These are phyloP conservation scores for Periconia sp. DNA, from an alignment of 2,329 filamentous ascomycete species.

Conservation along the genomic window DNA sequence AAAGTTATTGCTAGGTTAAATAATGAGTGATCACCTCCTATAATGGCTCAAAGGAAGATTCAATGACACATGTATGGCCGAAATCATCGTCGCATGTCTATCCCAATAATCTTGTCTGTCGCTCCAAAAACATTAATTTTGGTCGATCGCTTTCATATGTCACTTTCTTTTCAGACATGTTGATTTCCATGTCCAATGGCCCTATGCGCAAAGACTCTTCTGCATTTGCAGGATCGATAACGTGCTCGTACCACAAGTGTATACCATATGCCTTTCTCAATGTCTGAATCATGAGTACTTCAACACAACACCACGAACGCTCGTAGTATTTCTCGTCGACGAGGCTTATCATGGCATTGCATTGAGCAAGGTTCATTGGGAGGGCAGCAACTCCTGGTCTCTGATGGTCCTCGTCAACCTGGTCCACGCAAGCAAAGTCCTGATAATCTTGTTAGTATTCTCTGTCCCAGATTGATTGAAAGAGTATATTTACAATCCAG, in stretches of 20 bases:
- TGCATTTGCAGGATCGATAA: conserved; percentile 3
- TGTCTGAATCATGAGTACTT: conserved; percentile 42
- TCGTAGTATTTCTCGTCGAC: conserved; percentile 43
- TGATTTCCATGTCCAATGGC: conserved; percentile 12
- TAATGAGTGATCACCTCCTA: too few species aligned
- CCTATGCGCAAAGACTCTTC: conserved; percentile 7
- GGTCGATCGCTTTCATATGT: conserved; percentile 15
- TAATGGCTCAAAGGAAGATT: too few species aligned
- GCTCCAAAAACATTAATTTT: conserved; percentile 16
- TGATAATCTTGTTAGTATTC: conserved; percentile 1
- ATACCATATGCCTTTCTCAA: conserved; percentile 38
- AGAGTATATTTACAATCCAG: conserved; percentile 11
- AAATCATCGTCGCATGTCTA: conserved; percentile 1
- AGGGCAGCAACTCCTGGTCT: conserved; percentile 42
- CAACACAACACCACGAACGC: conserved; percentile 49
- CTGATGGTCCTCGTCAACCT: conserved; percentile 42
- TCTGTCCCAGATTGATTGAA: neutral
- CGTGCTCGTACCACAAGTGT: conserved; percentile 41
- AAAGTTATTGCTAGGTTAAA: too few species aligned
- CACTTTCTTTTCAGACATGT: conserved; percentile 15
- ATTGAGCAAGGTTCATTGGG: conserved; percentile 48
- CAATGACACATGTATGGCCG: too few species aligned
- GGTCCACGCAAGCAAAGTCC: conserved; percentile 50
- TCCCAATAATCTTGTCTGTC: conserved; percentile 14
- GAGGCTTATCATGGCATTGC: conserved; percentile 50